Evolutionary conservation across 306 rosid species (phyloP), one percentile per base, ranked within the genome.

Genomic region (Inga oerstediana): DNA sequence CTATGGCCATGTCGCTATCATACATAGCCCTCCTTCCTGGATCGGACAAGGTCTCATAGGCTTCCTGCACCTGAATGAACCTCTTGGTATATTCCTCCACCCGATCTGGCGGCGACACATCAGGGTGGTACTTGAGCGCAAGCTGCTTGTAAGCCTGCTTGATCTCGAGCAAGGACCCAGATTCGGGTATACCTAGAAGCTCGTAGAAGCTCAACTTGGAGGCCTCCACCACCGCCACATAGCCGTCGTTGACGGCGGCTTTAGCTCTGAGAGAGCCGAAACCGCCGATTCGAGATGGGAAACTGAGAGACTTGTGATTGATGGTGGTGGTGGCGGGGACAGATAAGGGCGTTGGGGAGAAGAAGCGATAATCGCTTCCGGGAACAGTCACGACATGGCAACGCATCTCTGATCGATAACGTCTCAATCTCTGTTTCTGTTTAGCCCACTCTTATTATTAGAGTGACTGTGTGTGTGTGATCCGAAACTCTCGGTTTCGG

Each of bases 41-140:
- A 85, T 96, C 99, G 41, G 97, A 91, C 43, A 96, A 71, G 2
- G 93, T 92, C 85, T 96, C 99, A 44, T 96, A 96, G 10, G 99
- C 99, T 88, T 93, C 97, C 75, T 92, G 97, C 10, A 96, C 93
- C 79, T 78, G 92, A 79, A 96, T 89, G 51, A 96, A 96, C 88
- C 89, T 81, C 79, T 80, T 87, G 1, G 99, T 96, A 65, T 93
- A 84, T 86, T 93, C 99, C 51, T 92, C 93, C 44, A 90, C 91
- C 90, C 87, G 91, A 82, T 54, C 99, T 78, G 98, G 91, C 2
- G 99, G 99, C 7, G 99, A 93, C 22, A 96, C 98, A 44, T 96
- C 99, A 11, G 98, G 98, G 73, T 96, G 99, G 79, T 93, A 93
- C 86, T 93, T 92, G 62, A 92, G 83, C 10, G 94, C 99, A 1